phyloP scores from a whole-genome alignment of 768 basidiomycete species.

The Coprinellus micaceus region DNA sequence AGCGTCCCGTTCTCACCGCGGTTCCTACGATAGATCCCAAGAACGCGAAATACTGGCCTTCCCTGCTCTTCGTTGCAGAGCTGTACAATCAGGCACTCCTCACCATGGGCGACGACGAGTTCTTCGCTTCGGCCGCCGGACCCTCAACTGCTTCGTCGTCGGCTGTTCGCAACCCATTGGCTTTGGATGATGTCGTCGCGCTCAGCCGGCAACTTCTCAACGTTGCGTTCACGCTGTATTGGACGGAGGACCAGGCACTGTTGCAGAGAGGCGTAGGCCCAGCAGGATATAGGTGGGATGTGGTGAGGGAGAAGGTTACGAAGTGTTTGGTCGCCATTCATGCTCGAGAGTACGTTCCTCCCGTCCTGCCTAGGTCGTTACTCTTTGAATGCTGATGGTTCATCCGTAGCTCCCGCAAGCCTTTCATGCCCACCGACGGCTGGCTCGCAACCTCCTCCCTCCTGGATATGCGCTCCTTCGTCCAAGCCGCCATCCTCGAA shows the following conservation, averaged over 20 bases:
- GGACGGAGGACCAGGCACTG: constrained; percentile 36
- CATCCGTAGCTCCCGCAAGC: constrained; percentile 64
- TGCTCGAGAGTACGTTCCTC: constrained; percentile 73
- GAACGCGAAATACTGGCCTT: constrained; percentile 51
- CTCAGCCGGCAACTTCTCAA: constrained; percentile 80
- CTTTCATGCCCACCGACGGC: constrained; percentile 79
- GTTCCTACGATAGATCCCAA: constrained; percentile 37
- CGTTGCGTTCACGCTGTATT: constrained; percentile 72
- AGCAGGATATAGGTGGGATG: constrained; percentile 56
- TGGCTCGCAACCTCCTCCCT: constrained; percentile 67
- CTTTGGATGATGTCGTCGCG: constrained; percentile 72
- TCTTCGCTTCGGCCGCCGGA: constrained; percentile 48
- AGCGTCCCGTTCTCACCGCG: constrained; percentile 19
- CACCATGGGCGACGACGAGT: constrained; percentile 96
- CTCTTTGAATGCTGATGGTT: constrained; percentile 2
- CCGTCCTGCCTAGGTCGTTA: background rate
- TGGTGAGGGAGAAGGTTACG: constrained; percentile 72
- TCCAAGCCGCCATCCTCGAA: constrained; percentile 77
- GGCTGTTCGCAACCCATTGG: constrained; percentile 67
- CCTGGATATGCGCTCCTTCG: constrained; percentile 55
- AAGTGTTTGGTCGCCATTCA: constrained; percentile 78
- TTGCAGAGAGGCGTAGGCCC: constrained; percentile 21
- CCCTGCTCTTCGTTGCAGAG: constrained; percentile 74
- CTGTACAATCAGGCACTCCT: constrained; percentile 81
- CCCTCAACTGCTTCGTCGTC: constrained; percentile 11